Evolutionary conservation across 1,284 basidiomycete genomes (phyloP).

Genomic region (Trichosporon inkin): DNA sequence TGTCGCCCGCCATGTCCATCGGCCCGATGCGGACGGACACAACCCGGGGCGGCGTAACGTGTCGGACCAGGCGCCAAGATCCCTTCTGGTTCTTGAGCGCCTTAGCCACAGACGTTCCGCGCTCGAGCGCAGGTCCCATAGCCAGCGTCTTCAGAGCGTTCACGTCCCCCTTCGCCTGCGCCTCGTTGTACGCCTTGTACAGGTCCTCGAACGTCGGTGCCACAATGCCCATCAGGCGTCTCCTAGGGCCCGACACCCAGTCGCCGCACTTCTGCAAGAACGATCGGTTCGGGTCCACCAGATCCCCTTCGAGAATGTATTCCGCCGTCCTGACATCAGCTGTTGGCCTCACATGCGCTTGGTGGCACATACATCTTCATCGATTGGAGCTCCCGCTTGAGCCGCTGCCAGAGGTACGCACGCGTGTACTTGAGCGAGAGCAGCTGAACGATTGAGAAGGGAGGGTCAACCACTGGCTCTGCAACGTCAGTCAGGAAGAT

Average conservation of each 20-base stretch:
- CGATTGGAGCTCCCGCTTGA: neutral
- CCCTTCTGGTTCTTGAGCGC: slow-evolving; percentile 1
- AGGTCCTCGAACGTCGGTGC: neutral
- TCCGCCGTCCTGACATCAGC: neutral
- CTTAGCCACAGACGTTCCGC: slow-evolving; percentile 2
- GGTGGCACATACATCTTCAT: neutral
- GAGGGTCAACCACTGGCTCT: slow-evolving; percentile 18
- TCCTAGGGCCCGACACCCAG: neutral
- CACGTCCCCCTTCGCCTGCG: slow-evolving; percentile 12
- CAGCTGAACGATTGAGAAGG: neutral
- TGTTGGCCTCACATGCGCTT: no score
- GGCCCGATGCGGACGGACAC: slow-evolving; percentile 10
- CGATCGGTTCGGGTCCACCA: neutral
- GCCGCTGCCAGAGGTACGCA: neutral
- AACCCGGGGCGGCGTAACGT: slow-evolving; percentile 8
- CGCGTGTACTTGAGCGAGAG: neutral
- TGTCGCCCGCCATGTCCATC: neutral
- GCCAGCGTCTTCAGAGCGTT: neutral
- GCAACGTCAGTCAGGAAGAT: neutral
- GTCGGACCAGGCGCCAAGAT: slow-evolving; percentile 3
- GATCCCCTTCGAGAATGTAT: neutral
- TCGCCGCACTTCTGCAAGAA: neutral
- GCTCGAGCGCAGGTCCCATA: slow-evolving; percentile 7
- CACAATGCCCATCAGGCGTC: neutral
- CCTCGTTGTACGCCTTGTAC: slow-evolving; percentile 16